These are phyloP conservation scores for Populus pruinosa DNA, from an alignment of 345 rosid species.

Conservation along the genomic window DNA sequence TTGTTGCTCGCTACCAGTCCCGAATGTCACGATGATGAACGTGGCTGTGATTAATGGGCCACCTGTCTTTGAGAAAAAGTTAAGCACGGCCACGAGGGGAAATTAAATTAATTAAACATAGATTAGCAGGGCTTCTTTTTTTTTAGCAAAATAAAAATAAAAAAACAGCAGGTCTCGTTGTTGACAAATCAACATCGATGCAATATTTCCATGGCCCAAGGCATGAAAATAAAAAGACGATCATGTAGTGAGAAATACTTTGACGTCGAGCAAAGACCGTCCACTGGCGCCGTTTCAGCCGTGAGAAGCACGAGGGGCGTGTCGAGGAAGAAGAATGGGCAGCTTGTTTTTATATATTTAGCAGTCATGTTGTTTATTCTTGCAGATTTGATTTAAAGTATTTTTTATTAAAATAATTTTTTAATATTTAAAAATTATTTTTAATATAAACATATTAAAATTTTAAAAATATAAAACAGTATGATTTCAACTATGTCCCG, in stretches of 20 bases:
- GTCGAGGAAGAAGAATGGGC: constrained; percentile 1
- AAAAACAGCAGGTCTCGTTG: constrained; percentile 4
- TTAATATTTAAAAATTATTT: too few species aligned
- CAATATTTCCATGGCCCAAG: background rate
- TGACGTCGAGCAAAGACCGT: constrained; percentile 6
- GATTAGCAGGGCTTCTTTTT: background rate
- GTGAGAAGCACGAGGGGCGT: background rate
- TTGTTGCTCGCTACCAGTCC: constrained; percentile 4
- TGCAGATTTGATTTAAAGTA: too few species aligned
- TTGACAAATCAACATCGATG: constrained; percentile 17
- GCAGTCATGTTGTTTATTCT: background rate
- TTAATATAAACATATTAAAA: too few species aligned
- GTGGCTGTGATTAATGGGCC: constrained; percentile 14
- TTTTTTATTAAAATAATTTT: too few species aligned
- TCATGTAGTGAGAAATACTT: background rate
- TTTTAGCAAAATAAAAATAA: too few species aligned
- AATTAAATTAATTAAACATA: background rate
- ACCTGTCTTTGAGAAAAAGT: background rate
- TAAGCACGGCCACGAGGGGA: constrained; percentile 9
- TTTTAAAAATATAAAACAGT: too few species aligned
- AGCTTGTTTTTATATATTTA: background rate
- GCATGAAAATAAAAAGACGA: background rate
- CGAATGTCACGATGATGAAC: constrained; percentile 1
- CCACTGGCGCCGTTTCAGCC: constrained; percentile 8
- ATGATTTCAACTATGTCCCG: too few species aligned